phyloP scores from a whole-genome alignment of 495 filamentous ascomycete genomes.

The Astrocystis sublimbata region DNA sequence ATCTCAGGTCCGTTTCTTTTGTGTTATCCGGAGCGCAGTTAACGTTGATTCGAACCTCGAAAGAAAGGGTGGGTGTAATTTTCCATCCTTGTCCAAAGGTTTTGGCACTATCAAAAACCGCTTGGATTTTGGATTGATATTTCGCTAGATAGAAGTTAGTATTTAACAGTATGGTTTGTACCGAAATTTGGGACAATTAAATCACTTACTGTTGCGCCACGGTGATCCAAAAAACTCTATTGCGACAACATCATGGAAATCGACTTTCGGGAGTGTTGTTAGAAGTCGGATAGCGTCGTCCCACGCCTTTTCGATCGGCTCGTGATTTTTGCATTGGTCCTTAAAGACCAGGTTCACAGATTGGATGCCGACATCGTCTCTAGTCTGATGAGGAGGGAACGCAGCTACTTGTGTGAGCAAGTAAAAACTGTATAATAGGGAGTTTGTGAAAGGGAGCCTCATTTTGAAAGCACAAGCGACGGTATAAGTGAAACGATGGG shows the following conservation, averaged over 20 bases:
- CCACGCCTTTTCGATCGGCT: neutral
- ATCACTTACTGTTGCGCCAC: neutral
- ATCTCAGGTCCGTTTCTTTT: neutral
- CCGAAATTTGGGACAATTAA: neutral
- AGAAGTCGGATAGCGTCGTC: slow-evolving; percentile 1
- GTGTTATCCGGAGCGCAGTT: neutral
- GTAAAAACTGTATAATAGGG: neutral
- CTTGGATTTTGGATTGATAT: slow-evolving; percentile 5
- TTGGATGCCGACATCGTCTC: slow-evolving; percentile 7
- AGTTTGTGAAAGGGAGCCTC: slow-evolving; percentile 1
- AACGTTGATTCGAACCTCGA: slow-evolving; percentile 3
- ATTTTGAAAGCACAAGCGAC: slow-evolving; percentile 1
- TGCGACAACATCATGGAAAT: slow-evolving; percentile 5
- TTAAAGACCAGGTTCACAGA: slow-evolving; percentile 6
- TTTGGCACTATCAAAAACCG: slow-evolving; percentile 6
- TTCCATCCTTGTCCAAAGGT: slow-evolving; percentile 8
- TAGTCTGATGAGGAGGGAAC: neutral
- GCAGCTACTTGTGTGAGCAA: neutral
- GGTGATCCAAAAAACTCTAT: slow-evolving; percentile 4
- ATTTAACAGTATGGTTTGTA: slow-evolving; percentile 8
- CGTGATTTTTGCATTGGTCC: neutral
- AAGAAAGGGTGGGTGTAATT: neutral
- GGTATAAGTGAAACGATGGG: slow-evolving; percentile 7
- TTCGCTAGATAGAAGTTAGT: slow-evolving; percentile 7
- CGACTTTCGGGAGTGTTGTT: slow-evolving; percentile 1